Percentiles rank a stretch among this genome's conserved stretches.
phyloP scores from a whole-genome alignment of 1,284 basidiomycete genomes.

The Kwoniella shivajii region DNA sequence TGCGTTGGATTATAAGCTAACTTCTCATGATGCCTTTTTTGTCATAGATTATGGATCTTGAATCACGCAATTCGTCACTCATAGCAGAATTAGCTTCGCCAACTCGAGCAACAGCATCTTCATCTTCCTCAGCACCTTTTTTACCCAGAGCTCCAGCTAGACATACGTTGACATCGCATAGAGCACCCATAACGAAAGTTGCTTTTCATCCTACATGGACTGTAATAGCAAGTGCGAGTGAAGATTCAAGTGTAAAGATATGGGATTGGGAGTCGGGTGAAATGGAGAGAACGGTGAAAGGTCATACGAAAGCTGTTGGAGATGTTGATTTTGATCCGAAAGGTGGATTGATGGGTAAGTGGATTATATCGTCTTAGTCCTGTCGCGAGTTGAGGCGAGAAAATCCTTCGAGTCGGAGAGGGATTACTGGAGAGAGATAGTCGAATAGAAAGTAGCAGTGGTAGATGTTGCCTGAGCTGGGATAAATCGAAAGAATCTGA shows the following conservation, averaged over 20 bases:
- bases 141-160: slow-evolving; percentile 76
- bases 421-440: background rate
- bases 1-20: too few species aligned
- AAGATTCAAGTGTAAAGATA: slow-evolving; percentile 84
- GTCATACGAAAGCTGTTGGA: slow-evolving; percentile 84
- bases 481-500: background rate
- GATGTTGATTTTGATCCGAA: slow-evolving; percentile 87
- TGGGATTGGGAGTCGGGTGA: slow-evolving; percentile 97
- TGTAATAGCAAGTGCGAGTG: slow-evolving; percentile 77
- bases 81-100: slow-evolving; percentile 68
- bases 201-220: slow-evolving; percentile 87
- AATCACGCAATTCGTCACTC: slow-evolving; percentile 72
- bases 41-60: slow-evolving; percentile 83
- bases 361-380: too few species aligned
- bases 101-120: slow-evolving; percentile 55
- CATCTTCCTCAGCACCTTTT: slow-evolving; percentile 68
- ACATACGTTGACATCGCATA: slow-evolving; percentile 78
- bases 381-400: background rate
- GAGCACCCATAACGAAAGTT: slow-evolving; percentile 72
- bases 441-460: background rate
- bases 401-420: background rate
- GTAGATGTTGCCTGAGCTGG: too few species aligned
- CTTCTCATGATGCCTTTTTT: background rate
- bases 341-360: slow-evolving; percentile 74
- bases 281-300: slow-evolving; percentile 86